phyloP scores from a whole-genome alignment of 140 eudicot species.

The Cichorium intybus region DNA sequence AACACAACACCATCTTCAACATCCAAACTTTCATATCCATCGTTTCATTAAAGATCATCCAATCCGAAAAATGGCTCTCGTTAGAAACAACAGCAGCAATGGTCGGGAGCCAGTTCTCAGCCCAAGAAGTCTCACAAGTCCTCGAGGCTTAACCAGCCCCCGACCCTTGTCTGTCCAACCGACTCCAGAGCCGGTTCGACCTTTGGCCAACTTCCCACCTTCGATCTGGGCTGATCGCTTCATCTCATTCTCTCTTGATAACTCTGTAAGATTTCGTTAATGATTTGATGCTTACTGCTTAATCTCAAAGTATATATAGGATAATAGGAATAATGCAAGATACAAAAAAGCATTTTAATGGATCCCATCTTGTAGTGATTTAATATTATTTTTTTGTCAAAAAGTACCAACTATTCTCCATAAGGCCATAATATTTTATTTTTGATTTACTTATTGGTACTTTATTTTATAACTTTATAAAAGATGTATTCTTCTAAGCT shows the following conservation, averaged over 20 bases:
- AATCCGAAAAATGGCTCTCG: neutral
- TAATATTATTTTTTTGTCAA: neutral
- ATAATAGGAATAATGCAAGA: too few species aligned
- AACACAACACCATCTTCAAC: neutral
- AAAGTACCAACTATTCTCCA: neutral
- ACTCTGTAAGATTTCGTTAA: neutral
- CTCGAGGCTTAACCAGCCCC: neutral
- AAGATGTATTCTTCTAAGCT: neutral
- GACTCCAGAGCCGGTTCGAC: neutral
- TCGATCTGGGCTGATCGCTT: slow-evolving; percentile 9
- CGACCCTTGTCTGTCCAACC: neutral
- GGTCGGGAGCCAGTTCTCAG: neutral
- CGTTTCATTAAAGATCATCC: neutral
- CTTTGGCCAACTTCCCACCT: slow-evolving; percentile 14
- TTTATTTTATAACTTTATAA: too few species aligned
- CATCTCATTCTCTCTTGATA: slow-evolving; percentile 3
- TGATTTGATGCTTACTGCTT: neutral
- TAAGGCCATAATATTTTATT: neutral
- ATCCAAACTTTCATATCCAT: neutral
- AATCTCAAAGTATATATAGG: too few species aligned
- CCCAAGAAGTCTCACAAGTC: neutral
- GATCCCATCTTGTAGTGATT: neutral
- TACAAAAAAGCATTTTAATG: neutral
- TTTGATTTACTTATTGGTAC: neutral
- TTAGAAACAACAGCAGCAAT: neutral